These are phyloP conservation scores for Linum tenue DNA, from an alignment of 345 rosid species.

Conservation along the genomic window DNA sequence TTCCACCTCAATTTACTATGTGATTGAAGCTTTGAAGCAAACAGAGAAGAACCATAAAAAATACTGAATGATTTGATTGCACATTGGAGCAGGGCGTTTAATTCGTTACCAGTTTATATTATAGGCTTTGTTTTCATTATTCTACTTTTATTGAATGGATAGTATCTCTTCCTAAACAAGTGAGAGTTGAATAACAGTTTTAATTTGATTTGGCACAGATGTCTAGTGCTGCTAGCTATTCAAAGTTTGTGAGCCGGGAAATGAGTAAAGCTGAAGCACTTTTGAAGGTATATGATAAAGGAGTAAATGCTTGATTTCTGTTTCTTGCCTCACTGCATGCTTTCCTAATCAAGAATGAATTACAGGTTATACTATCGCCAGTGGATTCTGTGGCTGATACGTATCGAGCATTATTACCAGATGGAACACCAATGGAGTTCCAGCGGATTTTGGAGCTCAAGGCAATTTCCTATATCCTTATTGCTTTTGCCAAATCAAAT, in stretches of 20 bases:
- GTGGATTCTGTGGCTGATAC: conserved; percentile 95
- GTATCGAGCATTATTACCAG: conserved; percentile 88
- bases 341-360: not conserved
- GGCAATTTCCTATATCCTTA: conserved; percentile 27
- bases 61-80: too few species aligned
- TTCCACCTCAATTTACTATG: too few species aligned
- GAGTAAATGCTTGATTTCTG: not conserved
- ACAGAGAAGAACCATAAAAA: too few species aligned
- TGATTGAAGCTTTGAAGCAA: too few species aligned
- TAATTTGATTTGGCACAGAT: conserved; percentile 31
- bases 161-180: too few species aligned
- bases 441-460: conserved; percentile 96
- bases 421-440: conserved; percentile 97
- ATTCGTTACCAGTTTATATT: too few species aligned
- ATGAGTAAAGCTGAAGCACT: conserved; percentile 99
- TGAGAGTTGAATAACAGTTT: not conserved
- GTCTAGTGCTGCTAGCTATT: conserved; percentile 75
- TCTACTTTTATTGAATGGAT: too few species aligned
- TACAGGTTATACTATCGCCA: conserved; percentile 87
- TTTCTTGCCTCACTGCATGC: conserved; percentile 1
- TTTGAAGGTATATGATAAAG: conserved; percentile 51
- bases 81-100: too few species aligned
- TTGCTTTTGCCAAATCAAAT: not conserved
- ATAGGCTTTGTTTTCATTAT: too few species aligned
- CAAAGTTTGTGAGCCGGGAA: conserved; percentile 94